A percentile compares a stretch with the other conserved stretches of the same genome.
Conservation (phyloP, 2,329 filamentous ascomycete genomes). For the Alternaria rosae region DNA sequence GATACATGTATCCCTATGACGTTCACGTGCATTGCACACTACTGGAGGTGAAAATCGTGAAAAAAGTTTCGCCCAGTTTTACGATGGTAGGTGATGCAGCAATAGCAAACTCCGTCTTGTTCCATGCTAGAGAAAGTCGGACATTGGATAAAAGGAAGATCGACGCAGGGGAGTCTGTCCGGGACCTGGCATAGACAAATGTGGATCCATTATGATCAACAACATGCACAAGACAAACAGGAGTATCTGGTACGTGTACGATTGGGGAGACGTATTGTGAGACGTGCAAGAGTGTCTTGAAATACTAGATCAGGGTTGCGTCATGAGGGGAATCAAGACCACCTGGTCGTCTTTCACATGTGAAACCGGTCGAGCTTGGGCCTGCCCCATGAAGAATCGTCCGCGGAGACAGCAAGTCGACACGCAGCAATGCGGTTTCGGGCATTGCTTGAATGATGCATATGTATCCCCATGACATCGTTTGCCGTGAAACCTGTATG, state of each 20-base stretch:
- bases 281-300: background rate
- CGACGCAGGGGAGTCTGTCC: background rate
- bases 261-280: background rate
- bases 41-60: background rate
- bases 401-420: background rate
- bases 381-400: slow-evolving; percentile 3
- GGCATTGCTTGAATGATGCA: background rate
- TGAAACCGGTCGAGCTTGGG: slow-evolving; percentile 16
- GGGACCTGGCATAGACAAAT: slow-evolving; percentile 1
- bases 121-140: background rate
- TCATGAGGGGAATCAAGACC: slow-evolving; percentile 16
- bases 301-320: slow-evolving; percentile 9
- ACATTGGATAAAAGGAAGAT: slow-evolving; percentile 2
- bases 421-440: slow-evolving; percentile 1
- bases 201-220: background rate
- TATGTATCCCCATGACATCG: slow-evolving; percentile 22
- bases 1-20: background rate
- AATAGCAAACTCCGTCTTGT: background rate
- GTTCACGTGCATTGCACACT: background rate
- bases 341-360: slow-evolving; percentile 21
- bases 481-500: slow-evolving; percentile 20
- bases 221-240: background rate
- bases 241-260: background rate
- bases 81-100: background rate
- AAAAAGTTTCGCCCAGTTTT: background rate